These are phyloP conservation scores for Micractinium conductrix DNA, from an alignment of 139 green algal species.

Conservation along the genomic window DNA sequence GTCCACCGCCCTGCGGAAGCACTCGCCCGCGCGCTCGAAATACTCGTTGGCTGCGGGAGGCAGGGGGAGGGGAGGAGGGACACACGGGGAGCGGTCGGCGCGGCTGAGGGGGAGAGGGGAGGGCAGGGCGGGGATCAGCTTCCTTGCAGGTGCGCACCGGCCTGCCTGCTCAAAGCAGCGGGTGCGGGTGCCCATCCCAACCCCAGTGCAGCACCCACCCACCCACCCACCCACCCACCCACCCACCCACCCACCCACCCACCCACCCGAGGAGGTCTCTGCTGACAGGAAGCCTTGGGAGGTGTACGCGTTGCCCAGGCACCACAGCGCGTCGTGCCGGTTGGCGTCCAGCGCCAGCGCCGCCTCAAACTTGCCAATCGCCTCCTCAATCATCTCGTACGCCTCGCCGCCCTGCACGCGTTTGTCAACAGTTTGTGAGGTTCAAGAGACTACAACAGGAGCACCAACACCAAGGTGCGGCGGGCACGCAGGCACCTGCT, in stretches of 20 bases:
- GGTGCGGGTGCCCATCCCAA: too few relatives aligned
- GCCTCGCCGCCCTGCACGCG: constrained; percentile 87
- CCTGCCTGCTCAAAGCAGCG: too few relatives aligned
- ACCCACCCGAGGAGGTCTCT: constrained; percentile 12
- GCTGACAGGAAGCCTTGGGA: constrained; percentile 56
- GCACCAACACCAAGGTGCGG: too few relatives aligned
- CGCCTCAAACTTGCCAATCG: constrained; percentile 34
- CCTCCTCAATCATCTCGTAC: constrained; percentile 86
- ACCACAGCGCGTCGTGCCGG: constrained; percentile 93
- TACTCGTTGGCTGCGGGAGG: constrained; percentile 57
- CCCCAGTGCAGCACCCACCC: neutral
- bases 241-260: neutral
- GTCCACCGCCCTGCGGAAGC: constrained; percentile 76
- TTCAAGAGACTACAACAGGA: too few relatives aligned
- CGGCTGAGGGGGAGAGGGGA: too few relatives aligned
- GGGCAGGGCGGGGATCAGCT: neutral
- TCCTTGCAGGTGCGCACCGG: too few relatives aligned
- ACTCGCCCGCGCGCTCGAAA: constrained; percentile 84
- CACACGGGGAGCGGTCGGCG: neutral
- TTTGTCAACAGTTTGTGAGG: too few relatives aligned
- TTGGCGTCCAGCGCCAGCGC: constrained; percentile 77
- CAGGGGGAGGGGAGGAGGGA: neutral
- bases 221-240: neutral
- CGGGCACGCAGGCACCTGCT: too few relatives aligned
- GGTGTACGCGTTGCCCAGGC: constrained; percentile 97